Evolutionary conservation across 305 asterid species (phyloP), one percentile per base, ranked within the genome.

Genomic region (Fraxinus sp.): DNA sequence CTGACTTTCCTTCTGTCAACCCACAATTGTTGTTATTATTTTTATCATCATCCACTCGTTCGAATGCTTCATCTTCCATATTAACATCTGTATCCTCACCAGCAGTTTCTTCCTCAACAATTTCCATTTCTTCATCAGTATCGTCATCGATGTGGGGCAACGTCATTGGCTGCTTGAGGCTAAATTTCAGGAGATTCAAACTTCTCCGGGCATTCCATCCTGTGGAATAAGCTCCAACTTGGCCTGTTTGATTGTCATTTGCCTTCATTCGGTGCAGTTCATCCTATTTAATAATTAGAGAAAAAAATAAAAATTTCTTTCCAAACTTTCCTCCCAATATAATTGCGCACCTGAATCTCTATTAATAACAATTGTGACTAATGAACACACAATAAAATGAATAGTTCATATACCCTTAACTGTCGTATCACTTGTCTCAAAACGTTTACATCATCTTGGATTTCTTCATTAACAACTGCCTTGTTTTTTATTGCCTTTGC

Each of bases 401-500:
- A 55, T 26, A 13, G 55, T 62, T 62, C 35, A 75, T 77, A 74
- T 86, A 88, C 93, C 91, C 93, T 94, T 83, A 97, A 89, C 82
- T 97, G 94, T 79, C 94, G 92, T 84, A 97, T 95, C 79, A 92
- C 95, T 87, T 88, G 94, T 86, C 97, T 91, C 88, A 97, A 85
- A 74, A 92, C 93, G 83, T 90, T 93, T 52, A 97, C 98, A 80
- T 97, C 98, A 80, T 95, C 95, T 86, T 93, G 98, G 97, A 92
- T 91, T 87, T 94, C 98, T 91, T 97, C 99, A 81, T 97, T 97
- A 24, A 93, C 86, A 78, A 87, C 89, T 81, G 99, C 98, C 90
- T 92, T 94, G 83, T 97, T 97, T 91, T 92, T 97, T 82, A 97
- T 93, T 83, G 98, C 98, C 91, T 97, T 97, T 57, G 99, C 99